Evolutionary conservation across 2,329 filamentous ascomycete species (phyloP).

Genomic region (Scedosporium dehoogii): DNA sequence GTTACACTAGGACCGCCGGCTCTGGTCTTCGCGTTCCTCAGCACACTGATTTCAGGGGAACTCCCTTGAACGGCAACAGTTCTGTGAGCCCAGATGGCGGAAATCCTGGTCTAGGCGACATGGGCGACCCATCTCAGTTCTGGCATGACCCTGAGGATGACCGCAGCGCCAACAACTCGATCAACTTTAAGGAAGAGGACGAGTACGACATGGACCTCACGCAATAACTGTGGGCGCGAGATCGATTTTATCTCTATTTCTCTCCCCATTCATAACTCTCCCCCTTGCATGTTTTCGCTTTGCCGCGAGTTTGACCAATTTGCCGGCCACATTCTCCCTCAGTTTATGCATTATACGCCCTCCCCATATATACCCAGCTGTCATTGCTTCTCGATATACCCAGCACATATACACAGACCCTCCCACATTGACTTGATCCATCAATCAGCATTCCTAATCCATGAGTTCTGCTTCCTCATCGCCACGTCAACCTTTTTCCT

Average conservation of each 20-base stretch:
- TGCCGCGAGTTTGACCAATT: not conserved
- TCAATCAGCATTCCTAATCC: not conserved
- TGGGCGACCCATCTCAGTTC: slow-evolving; percentile 44
- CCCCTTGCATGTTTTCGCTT: not conserved
- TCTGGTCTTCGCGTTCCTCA: slow-evolving; percentile 84
- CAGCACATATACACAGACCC: not conserved
- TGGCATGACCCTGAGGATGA: slow-evolving; percentile 65
- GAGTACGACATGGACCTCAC: slow-evolving; percentile 78
- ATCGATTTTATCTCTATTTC: no score
- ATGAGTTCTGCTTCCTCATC: not conserved
- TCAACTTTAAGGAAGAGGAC: slow-evolving; percentile 89
- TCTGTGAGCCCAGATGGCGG: not conserved
- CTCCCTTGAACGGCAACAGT: slow-evolving; percentile 22
- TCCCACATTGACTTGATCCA: not conserved
- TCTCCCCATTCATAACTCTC: no score
- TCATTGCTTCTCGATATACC: not conserved
- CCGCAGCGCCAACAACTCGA: slow-evolving; percentile 52
- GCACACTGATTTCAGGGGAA: slow-evolving; percentile 84
- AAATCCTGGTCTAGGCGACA: slow-evolving; percentile 26
- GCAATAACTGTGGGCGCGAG: slow-evolving; percentile 19
- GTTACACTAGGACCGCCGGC: slow-evolving; percentile 74
- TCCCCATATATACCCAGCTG: not conserved
- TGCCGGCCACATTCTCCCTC: not conserved
- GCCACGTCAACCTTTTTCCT: not conserved
- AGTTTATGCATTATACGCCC: not conserved